These are phyloP conservation scores for Pseudocercospora fuligena DNA, from an alignment of 2,329 filamentous ascomycete species.

Conservation along the genomic window DNA sequence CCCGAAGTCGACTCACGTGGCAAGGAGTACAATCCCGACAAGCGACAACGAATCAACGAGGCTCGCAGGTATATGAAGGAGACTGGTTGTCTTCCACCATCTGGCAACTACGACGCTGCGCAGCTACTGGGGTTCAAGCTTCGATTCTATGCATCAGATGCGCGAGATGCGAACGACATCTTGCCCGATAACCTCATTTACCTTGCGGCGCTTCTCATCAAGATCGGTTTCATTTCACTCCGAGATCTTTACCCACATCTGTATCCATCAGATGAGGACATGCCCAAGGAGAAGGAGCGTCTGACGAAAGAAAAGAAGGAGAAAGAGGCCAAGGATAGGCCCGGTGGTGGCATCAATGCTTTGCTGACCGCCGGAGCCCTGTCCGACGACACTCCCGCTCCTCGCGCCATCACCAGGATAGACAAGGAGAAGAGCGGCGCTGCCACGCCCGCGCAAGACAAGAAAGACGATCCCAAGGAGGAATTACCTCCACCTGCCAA, in stretches of 20 bases:
- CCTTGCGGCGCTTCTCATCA: slow-evolving; percentile 88
- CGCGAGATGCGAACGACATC: slow-evolving; percentile 74
- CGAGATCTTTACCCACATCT: slow-evolving; percentile 90
- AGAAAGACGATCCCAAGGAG: slow-evolving; percentile 54
- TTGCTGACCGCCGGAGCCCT: slow-evolving; percentile 85
- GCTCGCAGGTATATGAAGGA: slow-evolving; percentile 76
- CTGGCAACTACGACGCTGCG: slow-evolving; percentile 87
- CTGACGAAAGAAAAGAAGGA: slow-evolving; percentile 78
- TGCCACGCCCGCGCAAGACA: slow-evolving; percentile 46
- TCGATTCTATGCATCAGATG: slow-evolving; percentile 85
- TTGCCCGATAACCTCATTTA: slow-evolving; percentile 93
- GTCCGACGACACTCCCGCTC: slow-evolving; percentile 73
- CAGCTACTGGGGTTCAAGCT: slow-evolving; percentile 97
- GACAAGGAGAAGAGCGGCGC: slow-evolving; percentile 53
- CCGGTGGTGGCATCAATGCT: slow-evolving; percentile 76
- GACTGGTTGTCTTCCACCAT: slow-evolving; percentile 80
- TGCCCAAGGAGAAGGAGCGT: slow-evolving; percentile 73
- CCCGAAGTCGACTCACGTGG: slow-evolving; percentile 44
- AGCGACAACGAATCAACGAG: slow-evolving; percentile 57
- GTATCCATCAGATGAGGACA: slow-evolving; percentile 80
- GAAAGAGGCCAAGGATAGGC: slow-evolving; percentile 71
- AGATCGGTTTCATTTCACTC: slow-evolving; percentile 94
- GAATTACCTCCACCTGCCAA: slow-evolving; percentile 75
- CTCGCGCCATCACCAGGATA: slow-evolving; percentile 47
- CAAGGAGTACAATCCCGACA: slow-evolving; percentile 43